Evolutionary conservation across 2,329 filamentous ascomycete genomes (phyloP), one percentile per base, ranked within the genome.

Genomic region (Cytospora piceicola): DNA sequence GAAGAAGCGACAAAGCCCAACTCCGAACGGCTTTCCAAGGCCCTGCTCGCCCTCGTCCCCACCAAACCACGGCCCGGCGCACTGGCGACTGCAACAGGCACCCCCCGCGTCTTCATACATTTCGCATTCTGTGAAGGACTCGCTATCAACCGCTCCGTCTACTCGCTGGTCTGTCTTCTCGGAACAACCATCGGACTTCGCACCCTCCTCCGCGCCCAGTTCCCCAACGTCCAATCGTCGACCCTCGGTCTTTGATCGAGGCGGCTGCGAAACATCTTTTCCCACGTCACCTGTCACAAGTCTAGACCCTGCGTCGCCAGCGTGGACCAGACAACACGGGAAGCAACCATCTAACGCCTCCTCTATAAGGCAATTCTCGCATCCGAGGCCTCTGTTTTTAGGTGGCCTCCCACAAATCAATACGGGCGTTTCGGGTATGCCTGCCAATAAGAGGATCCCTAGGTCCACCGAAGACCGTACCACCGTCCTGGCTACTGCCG

Each of bases 231-330:
- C 93, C 1, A 88, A 87, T 34, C 88, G 88, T 69, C 87, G 90
- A 22, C 85, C 85, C 59, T 92, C 91, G 0, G 81, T 97, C 56
- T 97, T 97, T 72, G 94, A 97, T 75, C 85, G 87, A 36, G 79
- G 85, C 14, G 86, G 90, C 55, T 80, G 82, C 22, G 89, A 92
- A 60, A 89, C 85, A 3, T 93, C 92, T 14, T 84, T 89, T 57
- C 92, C 94, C 0, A 90, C 88, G 0, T 97, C 94, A 46, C 94
- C 95, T 0, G 89, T 91, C 20, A 96, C 93, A 1, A 90, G 88
- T 61, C 80, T 89, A 17, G 85, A 83, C 82, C 91, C 93, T 2
- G 80, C 86, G 72, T 90, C 90, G 52, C 86, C 84, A 1, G 81
- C 81, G 2, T 86, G 86, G 79, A 77, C 77, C 42, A 74, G 80